Evolutionary conservation across 352 stramenopile genomes (phyloP).

Genomic region (Pythium biforme): DNA sequence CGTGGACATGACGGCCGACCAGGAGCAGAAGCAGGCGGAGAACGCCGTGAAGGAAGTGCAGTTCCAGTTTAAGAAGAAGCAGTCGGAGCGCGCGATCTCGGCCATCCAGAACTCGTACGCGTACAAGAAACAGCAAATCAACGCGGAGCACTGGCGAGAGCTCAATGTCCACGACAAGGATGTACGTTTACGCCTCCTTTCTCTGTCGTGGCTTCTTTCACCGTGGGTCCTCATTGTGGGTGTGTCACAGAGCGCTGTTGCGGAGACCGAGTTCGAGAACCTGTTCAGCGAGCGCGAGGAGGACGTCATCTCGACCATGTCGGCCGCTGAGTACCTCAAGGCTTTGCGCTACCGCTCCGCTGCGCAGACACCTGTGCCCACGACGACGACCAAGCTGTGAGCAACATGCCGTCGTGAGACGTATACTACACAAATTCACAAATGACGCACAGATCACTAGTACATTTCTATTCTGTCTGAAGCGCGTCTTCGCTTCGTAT

Average conservation of each 20-base stretch:
- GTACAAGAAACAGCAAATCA: slow-evolving; percentile 82
- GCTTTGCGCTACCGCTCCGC: slow-evolving; percentile 61
- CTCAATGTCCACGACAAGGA: slow-evolving; percentile 69
- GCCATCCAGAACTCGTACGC: slow-evolving; percentile 84
- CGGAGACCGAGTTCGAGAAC: slow-evolving; percentile 78
- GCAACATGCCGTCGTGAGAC: slow-evolving; percentile 6
- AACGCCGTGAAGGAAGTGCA: slow-evolving; percentile 78
- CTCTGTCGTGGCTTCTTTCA: background rate
- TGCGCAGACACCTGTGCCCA: slow-evolving; percentile 1
- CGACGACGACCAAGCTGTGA: slow-evolving; percentile 23
- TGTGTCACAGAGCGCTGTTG: slow-evolving; percentile 24
- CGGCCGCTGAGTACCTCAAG: slow-evolving; percentile 66
- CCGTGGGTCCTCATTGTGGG: background rate
- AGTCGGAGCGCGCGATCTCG: slow-evolving; percentile 71
- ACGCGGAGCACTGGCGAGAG: slow-evolving; percentile 75
- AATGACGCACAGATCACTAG: background rate
- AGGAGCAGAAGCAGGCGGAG: slow-evolving; percentile 45
- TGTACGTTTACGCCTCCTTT: slow-evolving; percentile 31
- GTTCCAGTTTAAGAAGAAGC: slow-evolving; percentile 89
- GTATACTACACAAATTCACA: background rate
- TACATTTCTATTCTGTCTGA: background rate
- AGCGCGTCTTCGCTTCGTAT: background rate
- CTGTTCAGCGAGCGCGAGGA: slow-evolving; percentile 83
- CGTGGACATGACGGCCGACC: slow-evolving; percentile 49
- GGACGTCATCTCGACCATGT: slow-evolving; percentile 67